These are phyloP conservation scores for Apiospora arundinis DNA, from an alignment of 2,329 filamentous ascomycete species.

Conservation along the genomic window DNA sequence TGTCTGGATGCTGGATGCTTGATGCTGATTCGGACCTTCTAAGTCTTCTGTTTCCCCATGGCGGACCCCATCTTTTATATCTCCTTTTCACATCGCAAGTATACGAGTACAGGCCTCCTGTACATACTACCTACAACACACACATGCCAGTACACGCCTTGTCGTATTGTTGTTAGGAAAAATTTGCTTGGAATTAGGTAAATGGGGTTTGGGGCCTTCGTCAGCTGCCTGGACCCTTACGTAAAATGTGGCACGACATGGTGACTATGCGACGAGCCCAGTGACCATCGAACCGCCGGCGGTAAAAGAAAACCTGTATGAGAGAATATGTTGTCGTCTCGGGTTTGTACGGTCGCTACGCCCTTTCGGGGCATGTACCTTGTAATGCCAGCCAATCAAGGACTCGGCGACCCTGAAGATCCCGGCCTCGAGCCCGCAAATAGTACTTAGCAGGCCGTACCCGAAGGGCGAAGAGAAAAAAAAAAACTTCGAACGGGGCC, in stretches of 20 bases:
- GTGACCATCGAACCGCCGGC: background rate
- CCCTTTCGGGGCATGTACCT: background rate
- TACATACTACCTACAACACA: background rate
- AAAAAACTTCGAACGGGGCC: constrained; percentile 8
- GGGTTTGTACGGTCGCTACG: background rate
- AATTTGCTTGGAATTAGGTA: constrained; percentile 14
- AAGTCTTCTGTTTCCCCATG: background rate
- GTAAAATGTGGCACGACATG: constrained; percentile 13
- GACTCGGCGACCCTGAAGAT: constrained; percentile 3
- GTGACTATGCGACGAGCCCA: background rate
- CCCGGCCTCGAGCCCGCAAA: background rate
- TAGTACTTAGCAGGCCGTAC: background rate
- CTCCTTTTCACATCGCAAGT: background rate
- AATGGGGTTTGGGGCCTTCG: background rate
- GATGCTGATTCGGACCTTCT: constrained; percentile 17
- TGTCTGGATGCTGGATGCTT: background rate
- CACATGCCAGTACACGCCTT: background rate
- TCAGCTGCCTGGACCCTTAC: constrained; percentile 9
- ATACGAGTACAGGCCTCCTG: background rate
- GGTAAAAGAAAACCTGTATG: background rate
- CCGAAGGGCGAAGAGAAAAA: too few species aligned
- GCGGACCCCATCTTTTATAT: constrained; percentile 8
- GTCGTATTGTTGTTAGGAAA: constrained; percentile 10
- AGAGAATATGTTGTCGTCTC: background rate
- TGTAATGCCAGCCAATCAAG: background rate